Evolutionary conservation across 2,329 filamentous ascomycete genomes (phyloP), one percentile per base, ranked within the genome.

Genomic region (Neurospora crassa): DNA sequence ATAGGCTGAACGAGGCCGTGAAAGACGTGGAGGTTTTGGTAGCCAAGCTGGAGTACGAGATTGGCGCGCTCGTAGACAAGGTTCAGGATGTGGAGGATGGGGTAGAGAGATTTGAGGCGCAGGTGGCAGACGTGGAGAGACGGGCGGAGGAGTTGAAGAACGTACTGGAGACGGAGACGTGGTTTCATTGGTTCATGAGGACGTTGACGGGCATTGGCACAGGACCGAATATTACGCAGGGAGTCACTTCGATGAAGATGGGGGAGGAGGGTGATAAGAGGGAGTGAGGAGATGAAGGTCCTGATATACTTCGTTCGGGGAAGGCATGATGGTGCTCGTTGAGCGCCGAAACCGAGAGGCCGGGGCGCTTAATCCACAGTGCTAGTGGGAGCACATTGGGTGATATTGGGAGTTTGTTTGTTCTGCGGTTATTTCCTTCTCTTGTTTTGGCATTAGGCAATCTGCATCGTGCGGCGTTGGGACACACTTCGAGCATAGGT

Each of bases 41-140:
- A 2, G 93, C 93, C 24, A 94, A 94, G 80, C 84, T 98, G 70
- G 94, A 98, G 77, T 98, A 98, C 80, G 95, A 97, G 83, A 90
- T 97, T 73, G 88, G 91, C 72, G 89, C 90, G 18, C 83, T 98
- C n/a, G 85, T 89, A 68, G 89, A 90, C 68, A 93, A 93, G 76
- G 91, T 97, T 11, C 87, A 92, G 76, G 95, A 98, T 78, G 92
- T 97, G 10, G 94, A 97, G 78, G 91, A 93, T 73, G 92, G 92
- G 0, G 89, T 97, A 0, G 83, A 82, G 12, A 91, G 94, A 73
- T 96, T 97, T 79, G 92, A 94, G 80, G 85, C 88, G 68, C 91
- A 94, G 79, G 92, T 96, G 1, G 83, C 87, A 67, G 90, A 92
- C 70, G 86, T 93, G 68, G 92, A 92, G 83, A 84, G 80, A 53